Percentiles rank a stretch among this genome's conserved stretches.
phyloP scores from a whole-genome alignment of 495 filamentous ascomycete genomes.

The Stereocaulon alpinum region DNA sequence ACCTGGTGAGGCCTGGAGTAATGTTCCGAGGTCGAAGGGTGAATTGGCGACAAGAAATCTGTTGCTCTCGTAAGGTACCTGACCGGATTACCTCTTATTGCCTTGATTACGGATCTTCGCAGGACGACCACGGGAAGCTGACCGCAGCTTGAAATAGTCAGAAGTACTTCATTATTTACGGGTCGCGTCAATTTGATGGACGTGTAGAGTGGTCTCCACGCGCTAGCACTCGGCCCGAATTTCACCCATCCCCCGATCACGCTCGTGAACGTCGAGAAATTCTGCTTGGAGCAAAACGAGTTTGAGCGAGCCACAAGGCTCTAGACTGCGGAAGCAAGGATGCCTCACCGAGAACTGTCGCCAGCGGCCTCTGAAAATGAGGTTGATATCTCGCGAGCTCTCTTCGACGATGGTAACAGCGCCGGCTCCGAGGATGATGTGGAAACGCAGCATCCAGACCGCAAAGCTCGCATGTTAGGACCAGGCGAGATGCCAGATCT shows the following conservation, averaged over 20 bases:
- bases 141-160: neutral
- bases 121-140: neutral
- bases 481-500: constrained; percentile 35
- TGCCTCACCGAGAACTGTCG: constrained; percentile 59
- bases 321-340: constrained; percentile 16
- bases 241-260: neutral
- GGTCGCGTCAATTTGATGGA: neutral
- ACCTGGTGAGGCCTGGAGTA: neutral
- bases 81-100: neutral
- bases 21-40: neutral
- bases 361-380: constrained; percentile 82
- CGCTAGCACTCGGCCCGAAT: neutral
- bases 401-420: constrained; percentile 55
- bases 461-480: constrained; percentile 18
- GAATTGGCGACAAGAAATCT: too few species aligned
- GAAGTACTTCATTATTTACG: neutral
- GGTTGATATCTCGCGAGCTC: constrained; percentile 72
- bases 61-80: neutral
- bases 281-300: too few species aligned
- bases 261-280: too few species aligned
- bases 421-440: constrained; percentile 33
- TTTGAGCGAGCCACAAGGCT: too few species aligned
- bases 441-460: constrained; percentile 27
- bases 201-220: constrained; percentile 16
- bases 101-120: neutral